Evolutionary conservation across 164 flowering plant species (phyloP).

Genomic region (Aristolochia californica): DNA sequence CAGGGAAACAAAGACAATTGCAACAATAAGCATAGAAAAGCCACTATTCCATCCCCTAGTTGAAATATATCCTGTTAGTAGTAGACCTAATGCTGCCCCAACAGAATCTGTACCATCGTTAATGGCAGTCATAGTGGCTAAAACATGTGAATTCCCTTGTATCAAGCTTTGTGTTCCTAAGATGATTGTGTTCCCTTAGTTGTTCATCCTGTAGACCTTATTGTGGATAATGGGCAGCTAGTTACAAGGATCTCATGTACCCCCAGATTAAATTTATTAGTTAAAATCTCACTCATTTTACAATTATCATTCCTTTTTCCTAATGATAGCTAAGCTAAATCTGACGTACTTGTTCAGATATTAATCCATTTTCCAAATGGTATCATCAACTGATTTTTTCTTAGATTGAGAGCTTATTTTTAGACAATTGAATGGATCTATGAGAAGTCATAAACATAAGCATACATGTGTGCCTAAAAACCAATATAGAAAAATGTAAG

Average conservation of each 20-base stretch:
- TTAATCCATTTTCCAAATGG: too few species aligned
- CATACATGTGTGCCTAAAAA: conserved; percentile 85
- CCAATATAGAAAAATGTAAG: conserved; percentile 96
- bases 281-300: too few species aligned
- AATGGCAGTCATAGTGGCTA: conserved; percentile 96
- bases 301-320: too few species aligned
- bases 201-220: too few species aligned
- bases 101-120: conserved; percentile 98
- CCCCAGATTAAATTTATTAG: too few species aligned
- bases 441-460: not conserved
- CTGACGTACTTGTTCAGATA: too few species aligned
- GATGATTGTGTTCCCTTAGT: conserved; percentile 64
- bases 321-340: too few species aligned
- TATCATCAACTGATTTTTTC: too few species aligned
- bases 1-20: conserved; percentile 41
- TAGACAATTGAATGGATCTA: too few species aligned
- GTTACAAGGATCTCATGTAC: too few species aligned
- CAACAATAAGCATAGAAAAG: conserved; percentile 65
- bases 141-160: conserved; percentile 73
- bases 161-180: conserved; percentile 68
- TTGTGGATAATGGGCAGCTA: too few species aligned
- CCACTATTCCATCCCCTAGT: conserved; percentile 85
- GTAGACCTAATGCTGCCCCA: conserved; percentile 93
- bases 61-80: conserved; percentile 84
- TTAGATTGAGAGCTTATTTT: too few species aligned